Evolutionary conservation across 129 eudicot genomes (phyloP).

Genomic region (Gnaphalium uliginosum): DNA sequence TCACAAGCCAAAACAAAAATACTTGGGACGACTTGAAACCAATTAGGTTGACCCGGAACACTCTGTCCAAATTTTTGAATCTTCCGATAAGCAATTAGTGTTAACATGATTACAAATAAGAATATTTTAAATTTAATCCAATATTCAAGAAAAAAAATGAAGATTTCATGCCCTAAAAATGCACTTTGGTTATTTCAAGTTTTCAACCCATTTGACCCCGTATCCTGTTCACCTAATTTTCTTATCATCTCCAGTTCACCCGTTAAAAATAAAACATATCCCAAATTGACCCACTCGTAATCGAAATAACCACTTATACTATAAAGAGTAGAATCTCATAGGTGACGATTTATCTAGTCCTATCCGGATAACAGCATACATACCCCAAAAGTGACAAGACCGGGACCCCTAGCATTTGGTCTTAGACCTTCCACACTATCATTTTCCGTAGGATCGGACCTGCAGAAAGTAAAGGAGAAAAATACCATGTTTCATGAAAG

Average conservation of each 20-base stretch:
- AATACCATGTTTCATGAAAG: conserved; percentile 23
- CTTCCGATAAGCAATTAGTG: not conserved
- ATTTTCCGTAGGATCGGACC: conserved; percentile 98
- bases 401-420: conserved; percentile 97
- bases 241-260: not conserved
- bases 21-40: not conserved
- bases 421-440: conserved; percentile 95
- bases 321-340: not conserved
- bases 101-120: not conserved
- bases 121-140: not conserved
- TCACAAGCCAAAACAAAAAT: not conserved
- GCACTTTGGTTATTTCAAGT: not conserved
- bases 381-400: conserved; percentile 97
- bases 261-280: not conserved
- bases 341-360: not conserved
- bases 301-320: not conserved
- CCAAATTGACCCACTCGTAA: not conserved
- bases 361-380: conserved; percentile 30
- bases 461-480: conserved; percentile 34
- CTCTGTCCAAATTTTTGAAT: not conserved
- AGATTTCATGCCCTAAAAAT: too few relatives aligned
- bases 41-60: not conserved
- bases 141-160: not conserved
- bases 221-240: not conserved
- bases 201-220: not conserved